Conservation (phyloP, 345 rosid species). For the Murraya koenigii region DNA sequence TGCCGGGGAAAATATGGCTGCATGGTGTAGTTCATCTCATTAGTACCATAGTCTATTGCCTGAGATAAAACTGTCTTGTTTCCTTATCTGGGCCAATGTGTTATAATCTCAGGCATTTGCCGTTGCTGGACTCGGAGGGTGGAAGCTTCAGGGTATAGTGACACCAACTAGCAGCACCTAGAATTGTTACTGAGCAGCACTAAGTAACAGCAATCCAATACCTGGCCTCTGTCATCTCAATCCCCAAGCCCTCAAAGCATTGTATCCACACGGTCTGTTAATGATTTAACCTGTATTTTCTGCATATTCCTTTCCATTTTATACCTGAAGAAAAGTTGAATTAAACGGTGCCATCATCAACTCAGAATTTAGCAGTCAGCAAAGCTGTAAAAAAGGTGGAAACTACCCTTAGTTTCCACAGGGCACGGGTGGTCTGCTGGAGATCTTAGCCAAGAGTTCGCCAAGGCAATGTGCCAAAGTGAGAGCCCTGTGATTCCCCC, state of each 20-base stretch:
- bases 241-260: not conserved
- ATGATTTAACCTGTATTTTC: not conserved
- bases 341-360: not conserved
- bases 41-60: not conserved
- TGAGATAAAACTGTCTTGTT: not conserved
- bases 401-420: not conserved
- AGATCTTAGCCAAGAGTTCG: not conserved
- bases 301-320: not conserved
- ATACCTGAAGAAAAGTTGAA: too few relatives aligned
- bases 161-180: conserved; percentile 48
- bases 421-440: not conserved
- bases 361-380: not conserved
- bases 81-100: conserved; percentile 10
- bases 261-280: not conserved
- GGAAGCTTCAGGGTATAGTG: conserved; percentile 86
- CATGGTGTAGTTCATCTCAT: not conserved
- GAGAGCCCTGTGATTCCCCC: not conserved
- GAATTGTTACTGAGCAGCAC: not conserved
- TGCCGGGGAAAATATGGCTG: not conserved
- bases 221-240: not conserved
- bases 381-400: not conserved
- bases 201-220: not conserved
- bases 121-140: conserved; percentile 82
- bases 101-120: conserved; percentile 68
- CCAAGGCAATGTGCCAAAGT: not conserved